phyloP scores from a whole-genome alignment of 768 basidiomycete species.

The Lyophyllum decastes region DNA sequence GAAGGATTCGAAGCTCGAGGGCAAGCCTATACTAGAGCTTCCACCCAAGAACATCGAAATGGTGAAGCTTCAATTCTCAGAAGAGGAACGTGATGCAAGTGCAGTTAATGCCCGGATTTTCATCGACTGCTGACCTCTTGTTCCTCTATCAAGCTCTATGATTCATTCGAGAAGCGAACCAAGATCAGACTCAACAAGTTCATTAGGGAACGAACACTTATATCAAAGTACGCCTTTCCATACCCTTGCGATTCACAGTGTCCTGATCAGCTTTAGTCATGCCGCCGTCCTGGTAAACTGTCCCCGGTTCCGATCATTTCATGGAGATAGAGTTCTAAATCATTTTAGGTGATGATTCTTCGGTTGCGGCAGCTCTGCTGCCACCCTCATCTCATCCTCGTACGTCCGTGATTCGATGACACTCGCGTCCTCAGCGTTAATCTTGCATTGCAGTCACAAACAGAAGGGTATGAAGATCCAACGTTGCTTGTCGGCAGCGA shows the following conservation, averaged over 20 bases:
- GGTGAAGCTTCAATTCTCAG: slow-evolving; percentile 59
- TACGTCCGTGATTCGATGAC: slow-evolving; percentile 28
- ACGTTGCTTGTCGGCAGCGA: slow-evolving; percentile 47
- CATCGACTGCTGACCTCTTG: neutral
- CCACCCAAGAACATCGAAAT: slow-evolving; percentile 62
- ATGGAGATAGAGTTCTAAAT: neutral
- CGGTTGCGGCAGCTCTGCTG: slow-evolving; percentile 74
- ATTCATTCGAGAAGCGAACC: slow-evolving; percentile 54
- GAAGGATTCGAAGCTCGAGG: slow-evolving; percentile 66
- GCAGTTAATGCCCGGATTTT: neutral
- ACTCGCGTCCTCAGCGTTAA: neutral
- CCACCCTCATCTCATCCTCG: slow-evolving; percentile 72
- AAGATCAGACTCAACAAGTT: slow-evolving; percentile 61
- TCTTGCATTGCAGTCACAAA: slow-evolving; percentile 31
- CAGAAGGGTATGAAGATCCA: slow-evolving; percentile 52
- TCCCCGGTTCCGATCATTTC: neutral
- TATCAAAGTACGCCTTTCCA: slow-evolving; percentile 59
- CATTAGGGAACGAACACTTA: slow-evolving; percentile 60
- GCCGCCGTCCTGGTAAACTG: slow-evolving; percentile 43
- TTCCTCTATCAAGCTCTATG: slow-evolving; percentile 45
- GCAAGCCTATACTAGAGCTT: slow-evolving; percentile 66
- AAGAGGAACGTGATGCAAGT: slow-evolving; percentile 64
- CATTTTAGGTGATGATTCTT: slow-evolving; percentile 63
- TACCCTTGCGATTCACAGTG: neutral
- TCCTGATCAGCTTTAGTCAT: slow-evolving; percentile 35